These are phyloP conservation scores for Trichothecium sympodiale DNA, from an alignment of 2,329 filamentous ascomycete genomes.

Conservation along the genomic window DNA sequence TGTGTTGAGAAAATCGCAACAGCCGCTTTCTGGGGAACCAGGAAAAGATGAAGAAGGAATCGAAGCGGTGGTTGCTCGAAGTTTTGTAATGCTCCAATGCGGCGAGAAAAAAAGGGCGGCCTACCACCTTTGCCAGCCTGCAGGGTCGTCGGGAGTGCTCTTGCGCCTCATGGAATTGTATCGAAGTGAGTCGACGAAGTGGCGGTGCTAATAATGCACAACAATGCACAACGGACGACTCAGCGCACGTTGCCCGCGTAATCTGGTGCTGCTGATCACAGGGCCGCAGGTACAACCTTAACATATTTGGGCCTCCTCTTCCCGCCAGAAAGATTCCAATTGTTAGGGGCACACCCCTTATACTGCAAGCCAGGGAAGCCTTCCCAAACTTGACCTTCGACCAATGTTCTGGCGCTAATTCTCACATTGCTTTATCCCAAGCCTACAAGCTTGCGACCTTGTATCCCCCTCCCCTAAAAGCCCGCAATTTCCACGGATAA, in stretches of 20 bases:
- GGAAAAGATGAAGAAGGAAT: not conserved
- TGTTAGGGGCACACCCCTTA: not conserved
- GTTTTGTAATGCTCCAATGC: not conserved
- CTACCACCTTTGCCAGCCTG: constrained; percentile 12
- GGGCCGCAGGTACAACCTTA: not conserved
- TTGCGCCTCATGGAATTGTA: constrained; percentile 30
- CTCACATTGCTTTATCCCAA: too few species aligned
- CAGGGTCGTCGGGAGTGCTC: constrained; percentile 16
- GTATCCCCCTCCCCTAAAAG: too few species aligned
- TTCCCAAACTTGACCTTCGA: too few species aligned
- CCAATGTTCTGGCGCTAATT: too few species aligned
- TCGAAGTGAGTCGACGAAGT: constrained; percentile 30
- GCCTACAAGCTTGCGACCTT: too few species aligned
- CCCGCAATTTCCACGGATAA: too few species aligned
- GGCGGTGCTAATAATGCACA: constrained; percentile 24
- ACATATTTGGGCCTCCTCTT: not conserved
- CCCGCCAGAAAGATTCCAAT: not conserved
- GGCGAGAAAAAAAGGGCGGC: constrained; percentile 8
- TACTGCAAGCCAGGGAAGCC: not conserved
- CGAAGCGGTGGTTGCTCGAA: constrained; percentile 8
- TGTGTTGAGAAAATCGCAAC: not conserved
- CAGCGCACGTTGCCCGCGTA: not conserved
- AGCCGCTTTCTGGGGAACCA: not conserved
- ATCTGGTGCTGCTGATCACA: not conserved
- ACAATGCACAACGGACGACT: constrained; percentile 15